Base-by-base conservation (phyloP, 768 basidiomycete genomes). In the Boletus rubroflammeus region DNA sequence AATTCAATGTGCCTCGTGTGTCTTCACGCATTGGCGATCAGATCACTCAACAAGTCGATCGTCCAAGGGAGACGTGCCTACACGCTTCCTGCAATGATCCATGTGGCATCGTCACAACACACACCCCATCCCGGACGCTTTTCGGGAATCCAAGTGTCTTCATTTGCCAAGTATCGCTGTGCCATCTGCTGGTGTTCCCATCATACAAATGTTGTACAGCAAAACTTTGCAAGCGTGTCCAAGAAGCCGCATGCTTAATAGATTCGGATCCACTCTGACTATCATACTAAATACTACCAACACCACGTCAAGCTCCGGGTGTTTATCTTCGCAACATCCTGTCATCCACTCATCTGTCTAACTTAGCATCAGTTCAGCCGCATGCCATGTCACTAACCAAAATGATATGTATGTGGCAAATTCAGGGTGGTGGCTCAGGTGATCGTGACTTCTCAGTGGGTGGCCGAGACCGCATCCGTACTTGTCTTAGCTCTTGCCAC, bases 401-500 rank as follows among this genome's bases (percentile, higher is more conserved):
- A 40, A 42, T 40, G 54, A 51, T 55, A 51, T 19, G 60, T 52
- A 53, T 48, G 55, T 64, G 50, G 47, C 56, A 38, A 48, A 50
- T 55, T 72, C 57, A 76, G 58, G 68, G 72, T 57, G 71, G 71
- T 54, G 72, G 71, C 45, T 71, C 72, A 64, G 67, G 67, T 40
- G 73, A 71, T 56, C 68, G 69, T 55, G 78, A 74, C 54, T 66
- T 70, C 46, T 75, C 74, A 19, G 79, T 80, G 36, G 73, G 72
- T 46, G 78, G 73, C 36, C 75, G 73, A 54, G 80, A 72, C 65
- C 75, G 76, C 54, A 72, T 72, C 59, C 74, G 78, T 50, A 81
- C 72, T 53, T 78, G 76, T 62, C 74, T 75, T 25, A 85, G 69
- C 60, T 85, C 84, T 40, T 72, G 74, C 81, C 83, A 84, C 55